Conservation (phyloP, 1,284 basidiomycete species). For the Apiotrichum domesticum region DNA sequence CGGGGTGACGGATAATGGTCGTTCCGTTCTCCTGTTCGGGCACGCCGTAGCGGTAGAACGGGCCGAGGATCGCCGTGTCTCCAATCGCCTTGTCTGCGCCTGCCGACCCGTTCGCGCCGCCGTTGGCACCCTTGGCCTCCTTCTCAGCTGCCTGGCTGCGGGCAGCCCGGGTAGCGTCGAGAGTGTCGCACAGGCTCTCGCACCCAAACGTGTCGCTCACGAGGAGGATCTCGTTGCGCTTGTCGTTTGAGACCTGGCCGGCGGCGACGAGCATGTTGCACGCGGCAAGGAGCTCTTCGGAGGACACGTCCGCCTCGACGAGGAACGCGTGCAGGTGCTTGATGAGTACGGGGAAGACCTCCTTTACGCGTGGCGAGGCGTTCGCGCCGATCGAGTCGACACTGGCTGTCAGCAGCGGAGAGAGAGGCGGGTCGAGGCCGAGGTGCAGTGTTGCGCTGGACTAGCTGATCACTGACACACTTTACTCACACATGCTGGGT, state of each 20-base stretch:
- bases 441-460: too few relatives aligned
- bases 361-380: slow-evolving; percentile 39
- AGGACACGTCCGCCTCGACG: slow-evolving; percentile 42
- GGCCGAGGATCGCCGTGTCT: slow-evolving; percentile 37
- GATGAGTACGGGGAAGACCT: slow-evolving; percentile 39
- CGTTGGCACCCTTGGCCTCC: slow-evolving; percentile 13
- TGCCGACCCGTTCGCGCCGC: too few relatives aligned
- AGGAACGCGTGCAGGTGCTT: slow-evolving; percentile 37
- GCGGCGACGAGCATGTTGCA: slow-evolving; percentile 43
- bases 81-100: too few relatives aligned
- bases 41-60: slow-evolving; percentile 24
- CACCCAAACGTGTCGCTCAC: slow-evolving; percentile 45
- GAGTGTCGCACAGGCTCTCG: slow-evolving; percentile 34
- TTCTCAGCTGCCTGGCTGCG: slow-evolving; percentile 6
- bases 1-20: slow-evolving; percentile 29
- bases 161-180: slow-evolving; percentile 12
- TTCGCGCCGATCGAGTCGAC: slow-evolving; percentile 19
- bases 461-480: too few relatives aligned
- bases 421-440: too few relatives aligned
- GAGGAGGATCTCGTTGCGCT: slow-evolving; percentile 46
- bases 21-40: slow-evolving; percentile 34
- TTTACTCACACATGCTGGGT: slow-evolving; percentile 9
- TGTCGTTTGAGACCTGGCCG: slow-evolving; percentile 39
- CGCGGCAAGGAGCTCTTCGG: slow-evolving; percentile 42
- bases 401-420: background rate